A percentile compares a stretch with the other conserved stretches of the same genome.
phyloP scores from a whole-genome alignment of 805 yeast species.

The Isabelozyma pseudorhagii region DNA sequence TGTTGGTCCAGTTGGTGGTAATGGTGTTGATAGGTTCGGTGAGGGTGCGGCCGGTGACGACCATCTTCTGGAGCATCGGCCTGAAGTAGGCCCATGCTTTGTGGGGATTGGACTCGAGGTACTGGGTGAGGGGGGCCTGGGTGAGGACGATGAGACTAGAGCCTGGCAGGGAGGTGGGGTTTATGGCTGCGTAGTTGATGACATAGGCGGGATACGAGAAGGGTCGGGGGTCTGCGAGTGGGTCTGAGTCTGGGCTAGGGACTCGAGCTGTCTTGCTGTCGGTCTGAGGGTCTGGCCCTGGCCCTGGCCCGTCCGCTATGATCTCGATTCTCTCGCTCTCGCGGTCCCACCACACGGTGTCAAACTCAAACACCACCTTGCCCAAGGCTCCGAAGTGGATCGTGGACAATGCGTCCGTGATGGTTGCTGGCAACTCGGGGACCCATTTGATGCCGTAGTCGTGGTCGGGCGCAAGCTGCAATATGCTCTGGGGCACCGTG shows the following conservation, averaged over 20 bases:
- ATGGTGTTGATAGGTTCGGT: constrained; percentile 34
- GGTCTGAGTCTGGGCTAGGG: constrained; percentile 2
- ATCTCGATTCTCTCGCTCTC: constrained; percentile 39
- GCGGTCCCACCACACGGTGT: constrained; percentile 41
- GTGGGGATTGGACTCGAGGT: constrained; percentile 46
- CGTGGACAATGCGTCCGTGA: constrained; percentile 15
- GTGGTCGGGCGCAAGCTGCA: constrained; percentile 39
- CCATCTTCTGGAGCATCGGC: constrained; percentile 45
- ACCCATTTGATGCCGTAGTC: constrained; percentile 45
- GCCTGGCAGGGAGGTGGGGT: constrained; percentile 24
- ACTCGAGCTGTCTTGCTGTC: too few species aligned
- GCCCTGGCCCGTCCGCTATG: constrained; percentile 7
- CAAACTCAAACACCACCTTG: constrained; percentile 41
- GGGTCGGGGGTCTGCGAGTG: constrained; percentile 28
- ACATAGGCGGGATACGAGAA: constrained; percentile 62
- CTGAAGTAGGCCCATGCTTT: constrained; percentile 55
- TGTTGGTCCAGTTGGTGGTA: constrained; percentile 71
- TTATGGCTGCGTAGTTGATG: constrained; percentile 50
- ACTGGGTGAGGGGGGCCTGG: constrained; percentile 71
- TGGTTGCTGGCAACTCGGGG: constrained; percentile 17
- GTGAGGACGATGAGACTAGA: constrained; percentile 65
- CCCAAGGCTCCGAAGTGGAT: constrained; percentile 41
- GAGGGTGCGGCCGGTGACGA: constrained; percentile 8
- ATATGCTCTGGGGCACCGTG: constrained; percentile 74
- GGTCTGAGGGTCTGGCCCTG: not conserved